Percentiles rank a stretch among this genome's conserved stretches.
phyloP scores from a whole-genome alignment of 768 basidiomycete genomes.

The Pleurotus tuber-regium region DNA sequence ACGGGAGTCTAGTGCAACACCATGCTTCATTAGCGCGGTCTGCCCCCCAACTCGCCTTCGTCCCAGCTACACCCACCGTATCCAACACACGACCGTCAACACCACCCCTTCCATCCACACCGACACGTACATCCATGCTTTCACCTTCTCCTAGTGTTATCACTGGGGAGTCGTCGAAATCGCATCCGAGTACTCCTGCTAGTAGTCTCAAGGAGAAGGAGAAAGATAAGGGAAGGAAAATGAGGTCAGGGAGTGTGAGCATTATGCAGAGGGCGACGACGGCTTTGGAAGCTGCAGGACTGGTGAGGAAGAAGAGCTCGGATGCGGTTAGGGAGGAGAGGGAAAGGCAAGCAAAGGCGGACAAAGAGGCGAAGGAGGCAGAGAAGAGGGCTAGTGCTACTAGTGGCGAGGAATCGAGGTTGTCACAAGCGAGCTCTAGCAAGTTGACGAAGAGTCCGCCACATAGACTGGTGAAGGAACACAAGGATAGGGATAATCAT shows the following conservation, averaged over 20 bases:
- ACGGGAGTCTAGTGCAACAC: constrained; percentile 18
- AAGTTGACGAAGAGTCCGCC: constrained; percentile 74
- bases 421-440: constrained; percentile 64
- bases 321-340: constrained; percentile 70
- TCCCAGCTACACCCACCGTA: constrained; percentile 81
- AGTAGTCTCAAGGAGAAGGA: constrained; percentile 60
- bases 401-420: constrained; percentile 59
- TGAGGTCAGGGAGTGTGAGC: constrained; percentile 84
- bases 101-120: constrained; percentile 51
- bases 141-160: constrained; percentile 53
- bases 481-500: too few species aligned
- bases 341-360: constrained; percentile 39
- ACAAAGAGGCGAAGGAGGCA: constrained; percentile 35
- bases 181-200: constrained; percentile 69
- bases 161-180: constrained; percentile 50
- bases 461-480: constrained; percentile 46
- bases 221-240: constrained; percentile 59
- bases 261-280: constrained; percentile 97
- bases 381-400: constrained; percentile 41
- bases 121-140: constrained; percentile 49
- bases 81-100: constrained; percentile 49
- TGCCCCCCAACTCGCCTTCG: constrained; percentile 65
- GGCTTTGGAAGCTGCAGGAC: constrained; percentile 79
- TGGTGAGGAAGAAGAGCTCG: constrained; percentile 79
- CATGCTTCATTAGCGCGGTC: constrained; percentile 32